Evolutionary conservation across 352 stramenopile species (phyloP), one percentile per base, ranked within the genome.

Genomic region (Hyaloperonospora brassicae): DNA sequence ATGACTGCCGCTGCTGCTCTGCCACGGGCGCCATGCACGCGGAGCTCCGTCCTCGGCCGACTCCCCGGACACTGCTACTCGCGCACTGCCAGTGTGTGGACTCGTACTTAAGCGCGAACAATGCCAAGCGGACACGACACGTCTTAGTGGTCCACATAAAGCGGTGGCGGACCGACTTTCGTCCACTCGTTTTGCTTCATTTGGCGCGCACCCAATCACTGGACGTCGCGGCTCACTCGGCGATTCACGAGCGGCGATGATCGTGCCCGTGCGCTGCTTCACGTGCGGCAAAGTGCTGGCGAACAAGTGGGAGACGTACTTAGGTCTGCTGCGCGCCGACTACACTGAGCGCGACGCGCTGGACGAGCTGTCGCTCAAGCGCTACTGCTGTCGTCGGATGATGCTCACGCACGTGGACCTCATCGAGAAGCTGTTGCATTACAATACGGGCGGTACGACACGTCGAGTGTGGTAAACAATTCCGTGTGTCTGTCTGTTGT

Each of bases 291-390:
- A 99, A 77, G 93, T 98, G 66, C 97, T 99, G 70, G 97, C 96
- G 49, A 99, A 99, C 82, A 99, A 99, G 81, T 99, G 95, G 94
- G 96, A 99, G 75, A 98, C 93, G 9, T 99, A 99, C 77, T 78
- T 99, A 30, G 87, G 93, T 61, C 79, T 99, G 48, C 75, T 99
- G 49, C 88, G 97, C 57, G 90, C 93, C 24, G 95, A 98, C 79
- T 97, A 97, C 74, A 97, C 94, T 12, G 96, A 99, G 68, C 91
- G 95, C 50, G 95, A 99, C 63, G 96, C 96, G 36, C 74, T 99
- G 41, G 95, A 99, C 74, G 94, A 98, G 75, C 78, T 99, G 27
- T 97, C 95, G 48, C 84, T 99, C 23, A 98, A 97, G 70, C 79
- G 97, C 81, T 99, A 99, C 77, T 99, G 97, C 86, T 99, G 97